Percentiles rank a stretch among this genome's conserved stretches.
Conservation (phyloP, 768 basidiomycete species). For the Russula earlei region DNA sequence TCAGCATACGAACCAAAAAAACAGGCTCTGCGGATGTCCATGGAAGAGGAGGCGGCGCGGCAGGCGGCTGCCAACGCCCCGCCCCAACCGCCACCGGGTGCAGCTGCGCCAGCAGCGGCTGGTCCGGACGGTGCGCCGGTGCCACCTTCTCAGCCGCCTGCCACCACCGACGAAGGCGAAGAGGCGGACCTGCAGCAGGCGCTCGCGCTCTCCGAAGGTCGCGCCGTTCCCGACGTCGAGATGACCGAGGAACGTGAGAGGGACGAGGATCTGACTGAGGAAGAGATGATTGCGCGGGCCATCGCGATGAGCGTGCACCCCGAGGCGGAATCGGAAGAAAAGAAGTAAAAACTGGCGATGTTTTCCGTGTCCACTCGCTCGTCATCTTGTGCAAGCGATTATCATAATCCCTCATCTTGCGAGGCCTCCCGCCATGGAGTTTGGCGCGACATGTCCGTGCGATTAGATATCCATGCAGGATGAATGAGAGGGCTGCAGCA, state of each 20-base stretch:
- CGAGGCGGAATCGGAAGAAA: constrained; percentile 42
- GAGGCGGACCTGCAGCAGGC: constrained; percentile 71
- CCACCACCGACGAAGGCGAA: constrained; percentile 49
- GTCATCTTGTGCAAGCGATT: not conserved
- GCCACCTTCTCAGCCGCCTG: constrained; percentile 23
- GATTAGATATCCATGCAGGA: constrained; percentile 1
- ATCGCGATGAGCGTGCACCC: constrained; percentile 87
- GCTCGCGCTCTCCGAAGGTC: constrained; percentile 60
- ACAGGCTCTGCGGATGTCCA: constrained; percentile 96
- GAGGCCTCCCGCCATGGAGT: too few relatives aligned
- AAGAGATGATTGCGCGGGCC: constrained; percentile 82
- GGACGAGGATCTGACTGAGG: constrained; percentile 69
- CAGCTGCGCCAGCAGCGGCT: constrained; percentile 30
- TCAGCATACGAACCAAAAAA: constrained; percentile 25
- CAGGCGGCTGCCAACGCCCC: constrained; percentile 39
- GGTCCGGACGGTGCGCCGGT: constrained; percentile 28
- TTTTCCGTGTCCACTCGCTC: not conserved
- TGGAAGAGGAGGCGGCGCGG: constrained; percentile 89
- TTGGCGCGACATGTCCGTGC: not conserved
- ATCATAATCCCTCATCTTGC: too few relatives aligned
- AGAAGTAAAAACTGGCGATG: constrained; percentile 2
- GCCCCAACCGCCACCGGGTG: constrained; percentile 21
- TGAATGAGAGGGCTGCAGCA: not conserved
- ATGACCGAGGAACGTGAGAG: constrained; percentile 35
- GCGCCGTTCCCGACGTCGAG: constrained; percentile 36